Conservation (phyloP, 176 grass and related monocot genomes). For the Aegilops sharonensis region DNA sequence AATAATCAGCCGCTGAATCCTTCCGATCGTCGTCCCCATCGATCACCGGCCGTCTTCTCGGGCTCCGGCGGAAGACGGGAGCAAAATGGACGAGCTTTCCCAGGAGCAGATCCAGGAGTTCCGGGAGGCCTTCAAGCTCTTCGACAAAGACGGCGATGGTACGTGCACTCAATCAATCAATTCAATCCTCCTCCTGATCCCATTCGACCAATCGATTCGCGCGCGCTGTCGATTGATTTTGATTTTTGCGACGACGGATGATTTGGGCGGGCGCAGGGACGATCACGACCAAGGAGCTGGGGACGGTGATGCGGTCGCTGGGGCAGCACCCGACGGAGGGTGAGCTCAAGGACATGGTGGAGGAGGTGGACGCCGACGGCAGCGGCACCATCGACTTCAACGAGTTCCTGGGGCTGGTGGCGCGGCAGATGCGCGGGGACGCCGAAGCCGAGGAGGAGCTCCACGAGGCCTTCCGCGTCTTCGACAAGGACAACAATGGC, state of each 20-base stretch:
- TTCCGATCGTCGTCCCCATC: slow-evolving; percentile 17
- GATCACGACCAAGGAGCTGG: slow-evolving; percentile 68
- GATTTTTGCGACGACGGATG: neutral
- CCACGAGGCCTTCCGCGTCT: slow-evolving; percentile 74
- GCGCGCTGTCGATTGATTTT: neutral
- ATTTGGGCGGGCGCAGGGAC: slow-evolving; percentile 26
- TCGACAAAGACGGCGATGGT: slow-evolving; percentile 69
- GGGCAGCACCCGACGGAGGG: slow-evolving; percentile 58
- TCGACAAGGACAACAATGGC: slow-evolving; percentile 85
- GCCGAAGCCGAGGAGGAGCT: slow-evolving; percentile 57
- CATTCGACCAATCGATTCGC: neutral
- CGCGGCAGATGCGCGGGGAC: slow-evolving; percentile 42
- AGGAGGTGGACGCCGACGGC: slow-evolving; percentile 49
- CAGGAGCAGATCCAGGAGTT: slow-evolving; percentile 56
- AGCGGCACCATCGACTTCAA: slow-evolving; percentile 59
- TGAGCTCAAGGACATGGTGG: slow-evolving; percentile 61
- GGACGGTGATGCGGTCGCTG: slow-evolving; percentile 64
- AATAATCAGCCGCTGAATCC: neutral
- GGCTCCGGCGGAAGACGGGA: neutral
- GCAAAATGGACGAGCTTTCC: slow-evolving; percentile 22
- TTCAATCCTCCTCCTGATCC: neutral
- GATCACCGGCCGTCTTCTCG: neutral
- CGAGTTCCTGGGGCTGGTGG: slow-evolving; percentile 58
- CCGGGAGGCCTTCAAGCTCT: slow-evolving; percentile 51
- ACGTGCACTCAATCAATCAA: neutral